phyloP scores from a whole-genome alignment of 495 filamentous ascomycete species.

The Annulohypoxylon maeteangense region DNA sequence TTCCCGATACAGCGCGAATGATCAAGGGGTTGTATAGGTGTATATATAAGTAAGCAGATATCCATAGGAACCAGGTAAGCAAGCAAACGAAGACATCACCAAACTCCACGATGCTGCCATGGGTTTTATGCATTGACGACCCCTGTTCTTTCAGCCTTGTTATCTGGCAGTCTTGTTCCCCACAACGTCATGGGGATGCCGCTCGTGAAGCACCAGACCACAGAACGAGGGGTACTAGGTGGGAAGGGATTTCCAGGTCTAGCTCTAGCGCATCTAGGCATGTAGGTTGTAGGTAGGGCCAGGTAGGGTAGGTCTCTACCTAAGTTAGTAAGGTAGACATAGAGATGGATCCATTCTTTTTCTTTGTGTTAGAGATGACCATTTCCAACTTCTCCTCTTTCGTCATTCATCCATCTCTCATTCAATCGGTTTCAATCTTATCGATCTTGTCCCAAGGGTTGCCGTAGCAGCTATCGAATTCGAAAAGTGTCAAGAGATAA shows the following conservation, averaged over 20 bases:
- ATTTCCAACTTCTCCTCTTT: constrained; percentile 25
- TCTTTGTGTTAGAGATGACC: constrained; percentile 23
- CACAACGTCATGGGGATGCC: constrained; percentile 34
- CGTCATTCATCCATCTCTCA: constrained; percentile 21
- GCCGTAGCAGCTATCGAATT: background rate
- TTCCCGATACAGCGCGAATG: background rate
- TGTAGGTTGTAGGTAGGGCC: background rate
- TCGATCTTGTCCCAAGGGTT: background rate
- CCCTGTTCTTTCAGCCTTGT: constrained; percentile 28
- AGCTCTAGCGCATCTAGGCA: constrained; percentile 6
- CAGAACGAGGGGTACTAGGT: constrained; percentile 34
- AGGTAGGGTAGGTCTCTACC: constrained; percentile 1
- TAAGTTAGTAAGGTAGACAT: background rate
- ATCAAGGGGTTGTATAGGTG: background rate
- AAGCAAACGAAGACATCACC: background rate
- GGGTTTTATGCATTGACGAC: constrained; percentile 16
- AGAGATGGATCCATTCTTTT: constrained; percentile 23
- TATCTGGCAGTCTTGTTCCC: constrained; percentile 20
- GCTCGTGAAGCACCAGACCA: constrained; percentile 36
- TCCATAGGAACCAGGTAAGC: background rate
- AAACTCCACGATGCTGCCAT: constrained; percentile 5
- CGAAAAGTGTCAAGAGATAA: background rate
- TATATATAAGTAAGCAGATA: background rate
- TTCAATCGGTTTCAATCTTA: constrained; percentile 12
- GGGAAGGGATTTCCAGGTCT: constrained; percentile 9